Base-by-base conservation (phyloP, 1,284 basidiomycete species). In the Puccinia novopanici region DNA sequence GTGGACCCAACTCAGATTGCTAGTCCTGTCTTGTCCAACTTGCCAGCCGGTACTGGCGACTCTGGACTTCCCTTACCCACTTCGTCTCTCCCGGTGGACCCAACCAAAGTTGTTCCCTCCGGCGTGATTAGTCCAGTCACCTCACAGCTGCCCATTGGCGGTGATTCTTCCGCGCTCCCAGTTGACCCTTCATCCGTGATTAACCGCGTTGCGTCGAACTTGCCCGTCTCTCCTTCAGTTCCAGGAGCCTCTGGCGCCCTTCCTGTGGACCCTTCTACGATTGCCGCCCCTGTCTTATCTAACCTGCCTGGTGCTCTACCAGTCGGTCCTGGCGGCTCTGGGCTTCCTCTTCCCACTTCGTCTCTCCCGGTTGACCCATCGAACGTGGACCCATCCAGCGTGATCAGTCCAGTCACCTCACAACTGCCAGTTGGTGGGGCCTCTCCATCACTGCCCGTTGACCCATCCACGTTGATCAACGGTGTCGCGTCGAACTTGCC, bases 81-180 rank as follows among this genome's bases (percentile, higher is more conserved):
- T n/a, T 19, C 52, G 22, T 67, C 63, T 27, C 40, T 48, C 24
- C 63, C 63, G 15, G 63, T 67, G 0, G 63, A 67, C 63, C 61
- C 61, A n/a, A 24, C 63, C n/a, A 67, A 5, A 3, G 5, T 48
- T 0, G 63, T 6, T n/a, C 45, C 10, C 12, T 8, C 55, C 34
- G 4, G 34, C 34, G 34, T 34, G 34, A 34, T 34, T 34, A 34
- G 34, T 34, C 34, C 34, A 2, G 34, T 34, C 4, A 34, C 34
- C 34, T 34, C 34, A 1, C 34, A 34, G 2, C 34, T 37, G 40
- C 9, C 19, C 40, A 48, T 19, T 19, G 12, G 17, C 10, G 45
- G 2, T 48, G 45, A 9, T 19, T 27, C 55, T 34, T 34, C 34
- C 4, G 1, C 34, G 34, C 55, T 59, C 2, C 55, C 55, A 19